Percentiles rank a stretch among this genome's conserved stretches.
phyloP scores from a whole-genome alignment of 2,329 filamentous ascomycete species.

The Thermomyces lanuginosus region DNA sequence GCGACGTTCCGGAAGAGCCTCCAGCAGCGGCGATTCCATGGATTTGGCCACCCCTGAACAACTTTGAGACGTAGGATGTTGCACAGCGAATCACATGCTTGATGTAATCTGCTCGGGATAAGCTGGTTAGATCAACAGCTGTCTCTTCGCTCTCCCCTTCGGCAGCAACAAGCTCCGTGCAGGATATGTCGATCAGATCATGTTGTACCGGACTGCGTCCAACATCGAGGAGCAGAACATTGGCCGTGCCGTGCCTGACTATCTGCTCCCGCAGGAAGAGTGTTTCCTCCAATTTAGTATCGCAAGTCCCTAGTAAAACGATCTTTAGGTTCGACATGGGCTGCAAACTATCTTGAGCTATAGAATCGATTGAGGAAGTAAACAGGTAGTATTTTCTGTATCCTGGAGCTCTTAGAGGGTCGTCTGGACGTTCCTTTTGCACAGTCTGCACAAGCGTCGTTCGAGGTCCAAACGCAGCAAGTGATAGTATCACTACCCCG shows the following conservation, averaged over 20 bases:
- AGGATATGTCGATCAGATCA: constrained; percentile 33
- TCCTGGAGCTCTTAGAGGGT: too few relatives aligned
- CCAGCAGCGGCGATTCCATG: constrained; percentile 45
- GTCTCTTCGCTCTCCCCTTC: constrained; percentile 14
- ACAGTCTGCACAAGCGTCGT: too few relatives aligned
- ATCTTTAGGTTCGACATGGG: constrained; percentile 16
- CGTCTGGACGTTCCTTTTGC: too few relatives aligned
- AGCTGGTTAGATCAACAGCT: constrained; percentile 15
- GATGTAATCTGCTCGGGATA: constrained; percentile 41
- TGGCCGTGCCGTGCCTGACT: constrained; percentile 12
- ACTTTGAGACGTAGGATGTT: constrained; percentile 23
- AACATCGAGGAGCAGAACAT: constrained; percentile 39
- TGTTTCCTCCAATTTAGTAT: constrained; percentile 47
- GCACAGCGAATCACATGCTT: constrained; percentile 38
- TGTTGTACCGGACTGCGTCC: constrained; percentile 32
- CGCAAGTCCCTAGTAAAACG: constrained; percentile 45
- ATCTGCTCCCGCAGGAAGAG: constrained; percentile 38
- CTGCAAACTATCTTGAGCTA: too few relatives aligned
- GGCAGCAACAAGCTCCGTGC: constrained; percentile 27
- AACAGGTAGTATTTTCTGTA: too few relatives aligned
- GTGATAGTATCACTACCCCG: too few relatives aligned
- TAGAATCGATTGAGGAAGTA: too few relatives aligned
- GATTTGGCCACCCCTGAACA: constrained; percentile 26
- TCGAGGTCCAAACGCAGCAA: too few relatives aligned
- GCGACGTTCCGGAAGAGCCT: constrained; percentile 46